Conservation (phyloP, 2,329 filamentous ascomycete genomes). For the Colletotrichum plurivorum region DNA sequence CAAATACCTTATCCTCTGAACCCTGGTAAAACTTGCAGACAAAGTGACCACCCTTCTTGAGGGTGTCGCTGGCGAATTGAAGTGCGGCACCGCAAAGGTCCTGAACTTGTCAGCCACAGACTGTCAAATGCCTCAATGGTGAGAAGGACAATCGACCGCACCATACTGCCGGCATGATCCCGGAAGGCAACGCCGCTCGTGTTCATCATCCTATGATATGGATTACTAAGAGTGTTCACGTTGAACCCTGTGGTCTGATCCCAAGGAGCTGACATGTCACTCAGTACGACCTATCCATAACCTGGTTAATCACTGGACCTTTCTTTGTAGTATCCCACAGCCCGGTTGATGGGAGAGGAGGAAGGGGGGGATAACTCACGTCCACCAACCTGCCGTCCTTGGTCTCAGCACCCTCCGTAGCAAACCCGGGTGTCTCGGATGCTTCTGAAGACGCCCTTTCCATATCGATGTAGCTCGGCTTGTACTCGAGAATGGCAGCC, state of each 20-base stretch:
- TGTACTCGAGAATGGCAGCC: conserved; percentile 51
- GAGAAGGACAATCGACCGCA: conserved; percentile 53
- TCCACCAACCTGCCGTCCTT: conserved; percentile 73
- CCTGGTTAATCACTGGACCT: conserved; percentile 33
- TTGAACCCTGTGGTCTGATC: conserved; percentile 82
- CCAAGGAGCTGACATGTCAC: conserved; percentile 99
- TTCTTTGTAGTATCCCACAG: no score
- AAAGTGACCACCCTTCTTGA: conserved; percentile 88
- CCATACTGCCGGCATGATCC: conserved; percentile 96
- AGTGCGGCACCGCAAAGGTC: conserved; percentile 91
- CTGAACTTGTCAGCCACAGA: conserved; percentile 59
- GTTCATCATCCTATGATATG: conserved; percentile 99
- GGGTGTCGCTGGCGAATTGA: conserved; percentile 86
- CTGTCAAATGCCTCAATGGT: not conserved
- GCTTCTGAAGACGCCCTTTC: conserved; percentile 60
- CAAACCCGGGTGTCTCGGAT: conserved; percentile 49
- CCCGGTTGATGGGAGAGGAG: no score
- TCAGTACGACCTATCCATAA: conserved; percentile 79
- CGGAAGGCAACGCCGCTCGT: conserved; percentile 89
- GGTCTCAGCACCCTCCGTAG: conserved; percentile 46
- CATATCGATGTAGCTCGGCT: conserved; percentile 75
- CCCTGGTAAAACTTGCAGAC: conserved; percentile 99
- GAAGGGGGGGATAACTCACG: conserved; percentile 55
- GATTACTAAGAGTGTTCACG: conserved; percentile 93
- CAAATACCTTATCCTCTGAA: conserved; percentile 84